Percentiles rank a stretch among this genome's conserved stretches.
Evolutionary conservation across 805 yeast species (phyloP).

Genomic region (Nakazawaea ernobii): DNA sequence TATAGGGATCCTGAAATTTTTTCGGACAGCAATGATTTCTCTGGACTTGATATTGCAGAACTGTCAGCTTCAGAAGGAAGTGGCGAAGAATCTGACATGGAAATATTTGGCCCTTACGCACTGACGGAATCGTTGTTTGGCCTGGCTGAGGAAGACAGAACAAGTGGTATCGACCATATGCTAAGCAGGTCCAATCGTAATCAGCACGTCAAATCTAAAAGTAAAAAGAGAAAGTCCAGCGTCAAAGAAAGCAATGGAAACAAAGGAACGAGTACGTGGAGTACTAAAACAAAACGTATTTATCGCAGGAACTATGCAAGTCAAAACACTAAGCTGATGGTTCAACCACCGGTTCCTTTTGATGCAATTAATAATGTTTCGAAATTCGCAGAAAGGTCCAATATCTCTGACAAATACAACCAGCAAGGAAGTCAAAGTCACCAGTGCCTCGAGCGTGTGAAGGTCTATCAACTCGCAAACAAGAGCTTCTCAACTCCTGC

Average conservation of each 20-base stretch:
- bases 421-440: not conserved
- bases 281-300: not conserved
- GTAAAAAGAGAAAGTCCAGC: not conserved
- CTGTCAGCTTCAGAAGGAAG: slow-evolving; percentile 4
- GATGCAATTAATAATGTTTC: too few relatives aligned
- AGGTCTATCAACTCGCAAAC: too few relatives aligned
- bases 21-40: not conserved
- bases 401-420: not conserved
- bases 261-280: slow-evolving; percentile 1
- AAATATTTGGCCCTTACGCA: not conserved
- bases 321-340: not conserved
- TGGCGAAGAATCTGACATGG: slow-evolving; percentile 11
- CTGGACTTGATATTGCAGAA: not conserved
- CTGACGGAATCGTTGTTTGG: slow-evolving; percentile 13
- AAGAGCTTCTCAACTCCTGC: not conserved
- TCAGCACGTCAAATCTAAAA: not conserved
- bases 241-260: not conserved
- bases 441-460: too few relatives aligned
- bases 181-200: slow-evolving; percentile 9
- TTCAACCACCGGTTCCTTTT: not conserved
- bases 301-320: not conserved
- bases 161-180: slow-evolving; percentile 24
- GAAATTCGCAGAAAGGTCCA: too few relatives aligned
- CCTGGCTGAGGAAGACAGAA: slow-evolving; percentile 21
- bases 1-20: too few relatives aligned